Conservation (phyloP, 306 rosid genomes). For the Cicer pinnatifidum region DNA sequence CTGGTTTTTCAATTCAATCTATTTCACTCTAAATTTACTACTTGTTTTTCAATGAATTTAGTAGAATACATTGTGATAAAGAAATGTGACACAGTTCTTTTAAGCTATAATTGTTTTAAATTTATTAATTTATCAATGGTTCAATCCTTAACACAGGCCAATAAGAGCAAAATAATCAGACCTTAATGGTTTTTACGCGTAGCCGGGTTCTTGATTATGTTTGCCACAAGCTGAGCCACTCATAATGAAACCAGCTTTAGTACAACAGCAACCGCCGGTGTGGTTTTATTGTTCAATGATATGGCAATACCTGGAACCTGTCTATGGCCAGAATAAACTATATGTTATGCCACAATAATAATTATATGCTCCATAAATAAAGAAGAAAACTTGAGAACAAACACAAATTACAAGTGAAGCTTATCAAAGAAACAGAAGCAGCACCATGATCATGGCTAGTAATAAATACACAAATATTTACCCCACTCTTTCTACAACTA, state of each 20-base stretch:
- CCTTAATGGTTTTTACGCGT: conserved; percentile 46
- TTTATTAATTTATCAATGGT: background rate
- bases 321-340: conserved; percentile 53
- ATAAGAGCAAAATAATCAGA: conserved; percentile 37
- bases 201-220: conserved; percentile 59
- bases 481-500: conserved; percentile 11
- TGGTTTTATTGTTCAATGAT: conserved; percentile 67
- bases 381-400: conserved; percentile 13
- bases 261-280: conserved; percentile 69
- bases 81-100: background rate
- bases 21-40: background rate
- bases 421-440: conserved; percentile 21
- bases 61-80: background rate
- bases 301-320: conserved; percentile 63
- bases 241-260: conserved; percentile 72
- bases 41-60: background rate
- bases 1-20: background rate
- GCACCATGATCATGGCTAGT: conserved; percentile 19
- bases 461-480: conserved; percentile 7
- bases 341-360: conserved; percentile 29
- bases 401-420: conserved; percentile 4
- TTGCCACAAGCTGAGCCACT: conserved; percentile 75
- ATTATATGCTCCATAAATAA: conserved; percentile 33
- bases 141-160: conserved; percentile 36
- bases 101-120: background rate